Conservation (phyloP, 1,284 basidiomycete genomes). For the Pseudozyma hubeiensis region DNA sequence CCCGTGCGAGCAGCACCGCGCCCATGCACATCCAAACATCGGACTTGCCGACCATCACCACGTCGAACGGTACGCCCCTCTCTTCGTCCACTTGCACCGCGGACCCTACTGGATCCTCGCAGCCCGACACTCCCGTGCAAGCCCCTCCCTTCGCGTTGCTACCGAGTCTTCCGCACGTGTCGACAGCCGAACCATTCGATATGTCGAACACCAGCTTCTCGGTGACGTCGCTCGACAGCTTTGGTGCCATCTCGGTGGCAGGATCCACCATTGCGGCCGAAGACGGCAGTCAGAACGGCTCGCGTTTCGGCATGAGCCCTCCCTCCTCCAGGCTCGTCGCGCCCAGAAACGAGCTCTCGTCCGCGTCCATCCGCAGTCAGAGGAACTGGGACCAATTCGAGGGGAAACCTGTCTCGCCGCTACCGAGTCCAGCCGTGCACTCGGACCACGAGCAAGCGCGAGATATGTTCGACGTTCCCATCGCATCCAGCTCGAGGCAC, state of each 20-base stretch:
- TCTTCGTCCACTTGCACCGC: constrained; percentile 13
- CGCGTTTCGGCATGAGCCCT: constrained; percentile 27
- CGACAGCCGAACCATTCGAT: constrained; percentile 11
- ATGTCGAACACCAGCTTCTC: constrained; percentile 31
- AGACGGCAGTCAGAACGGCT: constrained; percentile 27
- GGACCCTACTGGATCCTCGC: not conserved
- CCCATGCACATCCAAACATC: constrained; percentile 14
- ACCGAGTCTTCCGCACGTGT: constrained; percentile 4
- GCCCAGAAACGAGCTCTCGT: constrained; percentile 41
- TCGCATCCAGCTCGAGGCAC: constrained; percentile 20
- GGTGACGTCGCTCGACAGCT: constrained; percentile 36
- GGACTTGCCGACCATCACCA: constrained; percentile 34
- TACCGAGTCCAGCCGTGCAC: constrained; percentile 58
- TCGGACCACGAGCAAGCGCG: constrained; percentile 29
- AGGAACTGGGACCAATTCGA: constrained; percentile 66
- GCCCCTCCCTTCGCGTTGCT: constrained; percentile 6
- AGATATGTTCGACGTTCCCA: constrained; percentile 47
- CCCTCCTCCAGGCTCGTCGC: constrained; percentile 20
- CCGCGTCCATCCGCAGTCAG: constrained; percentile 60
- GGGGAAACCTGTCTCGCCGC: constrained; percentile 61
- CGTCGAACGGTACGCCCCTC: constrained; percentile 26
- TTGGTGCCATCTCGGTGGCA: constrained; percentile 32
- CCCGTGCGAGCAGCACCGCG: constrained; percentile 2
- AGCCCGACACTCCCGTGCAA: constrained; percentile 2
- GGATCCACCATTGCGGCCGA: constrained; percentile 27